Conservation (phyloP, 768 basidiomycete species). For the Cytidiella melzeri region DNA sequence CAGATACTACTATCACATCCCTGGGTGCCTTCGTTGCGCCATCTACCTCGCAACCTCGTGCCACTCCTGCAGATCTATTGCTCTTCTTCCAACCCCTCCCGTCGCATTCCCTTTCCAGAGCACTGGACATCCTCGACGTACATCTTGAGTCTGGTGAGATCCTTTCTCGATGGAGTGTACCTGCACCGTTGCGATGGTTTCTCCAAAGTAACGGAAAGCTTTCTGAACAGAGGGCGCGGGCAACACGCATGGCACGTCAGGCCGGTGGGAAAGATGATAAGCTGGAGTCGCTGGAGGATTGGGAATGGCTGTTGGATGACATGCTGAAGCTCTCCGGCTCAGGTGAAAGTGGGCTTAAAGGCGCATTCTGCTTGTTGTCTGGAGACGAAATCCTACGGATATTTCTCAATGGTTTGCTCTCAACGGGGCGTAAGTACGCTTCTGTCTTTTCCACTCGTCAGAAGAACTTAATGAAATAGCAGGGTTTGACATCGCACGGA, state of each 20-base stretch:
- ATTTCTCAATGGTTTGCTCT: conserved; percentile 82
- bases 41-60: conserved; percentile 50
- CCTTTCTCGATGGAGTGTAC: conserved; percentile 79
- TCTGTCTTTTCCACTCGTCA: neutral
- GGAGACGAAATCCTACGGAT: conserved; percentile 70
- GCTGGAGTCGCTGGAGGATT: conserved; percentile 61
- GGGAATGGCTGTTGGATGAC: conserved; percentile 85
- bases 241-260: conserved; percentile 77
- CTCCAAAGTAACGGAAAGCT: conserved; percentile 64
- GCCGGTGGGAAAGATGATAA: conserved; percentile 50
- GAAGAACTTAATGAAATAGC: neutral
- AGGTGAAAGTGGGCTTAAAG: conserved; percentile 56
- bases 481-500: conserved; percentile 68
- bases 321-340: conserved; percentile 76
- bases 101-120: conserved; percentile 65
- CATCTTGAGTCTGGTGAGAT: conserved; percentile 94
- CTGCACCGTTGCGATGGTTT: conserved; percentile 86
- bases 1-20: conserved; percentile 76
- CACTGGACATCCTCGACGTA: conserved; percentile 87
- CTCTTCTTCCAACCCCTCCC: conserved; percentile 81
- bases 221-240: conserved; percentile 74
- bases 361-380: conserved; percentile 76
- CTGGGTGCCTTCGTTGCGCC: conserved; percentile 78
- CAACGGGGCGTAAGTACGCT: conserved; percentile 75
- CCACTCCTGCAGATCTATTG: conserved; percentile 64